A percentile compares a stretch with the other conserved stretches of the same genome.
Evolutionary conservation across 1,139 yeast species (phyloP).

Genomic region (Yamadazyma epiphylla): DNA sequence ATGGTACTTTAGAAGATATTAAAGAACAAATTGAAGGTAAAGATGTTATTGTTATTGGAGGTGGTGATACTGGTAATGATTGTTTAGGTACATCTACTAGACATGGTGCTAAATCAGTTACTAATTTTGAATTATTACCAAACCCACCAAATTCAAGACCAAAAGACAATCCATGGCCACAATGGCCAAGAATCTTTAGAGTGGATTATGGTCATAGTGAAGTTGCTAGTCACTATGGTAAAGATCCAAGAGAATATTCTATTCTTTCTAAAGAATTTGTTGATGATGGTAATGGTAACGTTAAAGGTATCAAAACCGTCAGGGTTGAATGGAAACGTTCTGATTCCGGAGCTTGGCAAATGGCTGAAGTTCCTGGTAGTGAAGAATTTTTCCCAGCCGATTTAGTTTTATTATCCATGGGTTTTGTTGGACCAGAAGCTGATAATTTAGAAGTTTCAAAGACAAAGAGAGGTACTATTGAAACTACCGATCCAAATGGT

Average conservation of each 20-base stretch:
- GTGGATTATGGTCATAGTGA: slow-evolving; percentile 98
- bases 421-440: slow-evolving; percentile 94
- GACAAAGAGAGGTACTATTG: slow-evolving; percentile 84
- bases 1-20: slow-evolving; percentile 74
- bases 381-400: slow-evolving; percentile 96
- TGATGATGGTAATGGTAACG: slow-evolving; percentile 92
- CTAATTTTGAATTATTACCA: slow-evolving; percentile 92
- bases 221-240: slow-evolving; percentile 90
- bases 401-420: slow-evolving; percentile 91
- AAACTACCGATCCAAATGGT: slow-evolving; percentile 62
- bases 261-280: slow-evolving; percentile 93
- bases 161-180: slow-evolving; percentile 99
- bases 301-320: slow-evolving; percentile 89
- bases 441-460: slow-evolving; percentile 69
- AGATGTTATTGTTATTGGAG: slow-evolving; percentile 94
- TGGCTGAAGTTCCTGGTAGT: slow-evolving; percentile 95
- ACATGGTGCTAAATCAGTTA: slow-evolving; percentile 95
- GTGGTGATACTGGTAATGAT: slow-evolving; percentile 99
- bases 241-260: slow-evolving; percentile 96
- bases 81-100: slow-evolving; percentile 97
- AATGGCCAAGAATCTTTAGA: slow-evolving; percentile 97
- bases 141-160: slow-evolving; percentile 85
- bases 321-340: slow-evolving; percentile 98
- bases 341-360: slow-evolving; percentile 96
- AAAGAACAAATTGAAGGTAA: slow-evolving; percentile 73